A percentile compares a stretch with the other conserved stretches of the same genome.
phyloP scores from a whole-genome alignment of 192 early-diverging fungal species.

The Coemansia sp. region DNA sequence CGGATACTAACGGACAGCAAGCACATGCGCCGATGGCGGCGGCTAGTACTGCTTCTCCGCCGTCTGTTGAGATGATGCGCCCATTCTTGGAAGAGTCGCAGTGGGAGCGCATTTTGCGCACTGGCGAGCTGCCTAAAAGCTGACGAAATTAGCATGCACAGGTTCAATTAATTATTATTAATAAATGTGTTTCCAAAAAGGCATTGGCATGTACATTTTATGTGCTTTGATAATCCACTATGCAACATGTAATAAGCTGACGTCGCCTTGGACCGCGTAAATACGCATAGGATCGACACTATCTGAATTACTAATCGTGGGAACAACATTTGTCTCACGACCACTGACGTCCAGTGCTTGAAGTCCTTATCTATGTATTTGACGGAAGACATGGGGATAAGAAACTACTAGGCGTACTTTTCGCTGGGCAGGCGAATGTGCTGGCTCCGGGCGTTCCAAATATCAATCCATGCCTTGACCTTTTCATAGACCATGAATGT shows the following conservation, averaged over 20 bases:
- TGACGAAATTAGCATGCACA: neutral
- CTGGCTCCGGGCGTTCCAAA: conserved; percentile 37
- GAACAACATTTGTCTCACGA: neutral
- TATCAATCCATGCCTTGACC: conserved; percentile 75
- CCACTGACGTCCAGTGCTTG: neutral
- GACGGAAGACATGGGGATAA: neutral
- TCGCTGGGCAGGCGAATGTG: conserved; percentile 24
- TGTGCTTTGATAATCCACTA: neutral
- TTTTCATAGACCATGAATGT: conserved; percentile 94
- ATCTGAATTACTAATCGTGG: neutral
- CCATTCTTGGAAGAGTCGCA: conserved; percentile 30
- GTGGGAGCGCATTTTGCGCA: conserved; percentile 42
- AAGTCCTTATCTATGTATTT: neutral
- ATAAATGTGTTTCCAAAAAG: neutral
- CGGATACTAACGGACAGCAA: neutral
- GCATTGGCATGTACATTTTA: neutral
- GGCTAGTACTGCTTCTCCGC: neutral
- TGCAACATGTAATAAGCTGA: too few relatives aligned
- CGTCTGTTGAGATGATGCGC: conserved; percentile 22
- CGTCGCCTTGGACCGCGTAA: too few relatives aligned
- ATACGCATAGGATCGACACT: neutral
- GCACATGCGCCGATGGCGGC: neutral
- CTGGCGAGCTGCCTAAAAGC: conserved; percentile 17
- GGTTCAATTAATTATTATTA: neutral
- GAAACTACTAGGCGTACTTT: conserved; percentile 28